phyloP scores from a whole-genome alignment of 805 yeast genomes.

The Aciculoconidium aculeatum region DNA sequence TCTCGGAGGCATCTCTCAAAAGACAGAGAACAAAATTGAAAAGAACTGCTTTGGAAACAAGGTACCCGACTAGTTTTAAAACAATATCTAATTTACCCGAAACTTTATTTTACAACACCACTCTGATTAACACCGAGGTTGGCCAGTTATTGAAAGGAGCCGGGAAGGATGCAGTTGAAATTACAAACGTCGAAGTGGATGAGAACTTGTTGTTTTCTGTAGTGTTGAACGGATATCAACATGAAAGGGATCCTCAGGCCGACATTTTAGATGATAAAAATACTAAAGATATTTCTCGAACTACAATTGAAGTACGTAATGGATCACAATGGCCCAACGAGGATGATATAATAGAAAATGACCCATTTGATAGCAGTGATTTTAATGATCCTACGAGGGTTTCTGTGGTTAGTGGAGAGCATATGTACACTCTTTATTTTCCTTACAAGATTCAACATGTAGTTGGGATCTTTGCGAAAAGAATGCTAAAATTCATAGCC shows the following conservation, averaged over 20 bases:
- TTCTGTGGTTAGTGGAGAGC: conserved; percentile 28
- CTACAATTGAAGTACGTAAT: conserved; percentile 37
- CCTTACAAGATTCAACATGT: conserved; percentile 47
- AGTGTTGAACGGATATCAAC: conserved; percentile 17
- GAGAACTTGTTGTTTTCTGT: conserved; percentile 35
- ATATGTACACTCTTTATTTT: conserved; percentile 34
- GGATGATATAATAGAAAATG: conserved; percentile 29
- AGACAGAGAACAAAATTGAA: conserved; percentile 28
- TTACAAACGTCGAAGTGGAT: conserved; percentile 24
- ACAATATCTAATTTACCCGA: conserved; percentile 31
- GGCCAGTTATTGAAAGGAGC: conserved; percentile 21
- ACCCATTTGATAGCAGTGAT: conserved; percentile 31
- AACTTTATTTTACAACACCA: conserved; percentile 27
- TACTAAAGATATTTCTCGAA: conserved; percentile 9
- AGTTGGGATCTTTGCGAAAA: conserved; percentile 29
- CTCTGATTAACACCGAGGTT: conserved; percentile 26
- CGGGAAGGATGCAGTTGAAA: conserved; percentile 18
- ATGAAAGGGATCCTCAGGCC: too few species aligned
- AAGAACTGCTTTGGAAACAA: conserved; percentile 22
- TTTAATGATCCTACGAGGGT: conserved; percentile 42
- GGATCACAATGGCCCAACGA: conserved; percentile 38
- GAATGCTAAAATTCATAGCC: conserved; percentile 39
- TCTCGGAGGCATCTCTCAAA: conserved; percentile 27
- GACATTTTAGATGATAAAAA: too few species aligned
- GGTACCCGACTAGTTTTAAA: conserved; percentile 33